Evolutionary conservation across 805 yeast species (phyloP), one percentile per base, ranked within the genome.

Genomic region (Wickerhamiella shivajii): DNA sequence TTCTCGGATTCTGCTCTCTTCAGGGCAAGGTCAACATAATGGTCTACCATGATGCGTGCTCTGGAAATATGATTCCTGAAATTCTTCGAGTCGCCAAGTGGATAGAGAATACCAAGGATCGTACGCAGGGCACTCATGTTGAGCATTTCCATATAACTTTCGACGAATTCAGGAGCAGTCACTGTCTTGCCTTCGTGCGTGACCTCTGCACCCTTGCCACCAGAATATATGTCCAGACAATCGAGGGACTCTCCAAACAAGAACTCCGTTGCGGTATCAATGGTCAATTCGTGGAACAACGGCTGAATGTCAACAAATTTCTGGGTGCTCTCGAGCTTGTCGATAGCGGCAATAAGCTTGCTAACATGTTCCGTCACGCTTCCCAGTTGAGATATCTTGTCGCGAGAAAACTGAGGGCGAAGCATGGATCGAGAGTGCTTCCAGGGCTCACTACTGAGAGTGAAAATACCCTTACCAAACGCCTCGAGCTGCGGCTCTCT

Each of bases 1-100:
- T 57, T 46, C 24, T 42, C 41, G 36, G 18, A 29, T 13, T 30
- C 31, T 31, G 43, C 27, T 12, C 23, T 29, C 24, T 41, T 43
- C 28, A 66, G 49, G 5, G 65, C 68, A 34, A 43, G 44, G 22
- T 53, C 35, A 17, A 63, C 69, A 40, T 59, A 64, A 37, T 44
- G 51, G 40, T 63, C 58, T 17, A 61, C 59, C 50, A 52, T 53
- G 16, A 39, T 42, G 31, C 56, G 53, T 22, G 58, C 58, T 10
- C 42, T 31, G 11, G 37, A 40, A 21, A 47, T 56, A 17, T 55
- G 38, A 9, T 48, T 48, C 33, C 53, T 47, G 42, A 63, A 64
- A 30, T 50, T 39, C 16, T 32, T 25, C 21, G 42, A 31, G 27
- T 39, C 28, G 20, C 44, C 38, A 8, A 42, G 29, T 35, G 38